A percentile compares a stretch with the other conserved stretches of the same genome.
Conservation (phyloP, 2,329 filamentous ascomycete genomes). For the Nemania serpens region DNA sequence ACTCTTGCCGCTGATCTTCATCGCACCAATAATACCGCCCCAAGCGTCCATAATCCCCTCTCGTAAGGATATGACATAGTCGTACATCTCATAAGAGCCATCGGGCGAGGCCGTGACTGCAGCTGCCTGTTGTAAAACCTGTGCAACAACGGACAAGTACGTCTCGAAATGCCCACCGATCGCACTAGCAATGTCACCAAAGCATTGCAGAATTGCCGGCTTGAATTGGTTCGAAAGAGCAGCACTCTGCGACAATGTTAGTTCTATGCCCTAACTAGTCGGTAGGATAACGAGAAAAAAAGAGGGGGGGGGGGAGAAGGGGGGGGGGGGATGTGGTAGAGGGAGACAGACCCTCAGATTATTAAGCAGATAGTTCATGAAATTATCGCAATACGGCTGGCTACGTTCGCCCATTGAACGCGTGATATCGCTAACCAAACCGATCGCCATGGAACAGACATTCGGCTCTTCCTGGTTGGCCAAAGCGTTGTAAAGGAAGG, state of each 20-base stretch:
- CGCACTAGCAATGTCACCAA: conserved; percentile 94
- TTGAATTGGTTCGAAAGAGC: conserved; percentile 95
- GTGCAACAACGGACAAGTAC: conserved; percentile 88
- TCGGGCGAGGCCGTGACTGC: conserved; percentile 79
- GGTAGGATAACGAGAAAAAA: no score
- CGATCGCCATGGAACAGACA: conserved; percentile 96
- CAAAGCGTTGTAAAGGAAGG: conserved; percentile 91
- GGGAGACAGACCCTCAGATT: conserved; percentile 72
- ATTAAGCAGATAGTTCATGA: conserved; percentile 97
- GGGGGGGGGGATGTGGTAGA: background rate
- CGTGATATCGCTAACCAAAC: conserved; percentile 94
- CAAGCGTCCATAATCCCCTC: conserved; percentile 99
- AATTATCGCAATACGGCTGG: conserved; percentile 93
- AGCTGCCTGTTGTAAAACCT: conserved; percentile 91
- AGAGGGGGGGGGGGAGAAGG: background rate
- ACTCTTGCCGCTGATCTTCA: conserved; percentile 84
- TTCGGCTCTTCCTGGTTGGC: conserved; percentile 94
- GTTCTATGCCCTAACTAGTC: conserved; percentile 11
- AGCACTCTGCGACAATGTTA: conserved; percentile 65
- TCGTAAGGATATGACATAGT: conserved; percentile 91
- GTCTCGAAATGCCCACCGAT: conserved; percentile 92
- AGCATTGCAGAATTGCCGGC: conserved; percentile 96
- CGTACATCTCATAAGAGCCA: conserved; percentile 90
- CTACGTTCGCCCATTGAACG: conserved; percentile 87
- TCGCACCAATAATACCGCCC: conserved; percentile 93